Conservation (phyloP, 176 grass and related monocot species). For the Carex littledalei region DNA sequence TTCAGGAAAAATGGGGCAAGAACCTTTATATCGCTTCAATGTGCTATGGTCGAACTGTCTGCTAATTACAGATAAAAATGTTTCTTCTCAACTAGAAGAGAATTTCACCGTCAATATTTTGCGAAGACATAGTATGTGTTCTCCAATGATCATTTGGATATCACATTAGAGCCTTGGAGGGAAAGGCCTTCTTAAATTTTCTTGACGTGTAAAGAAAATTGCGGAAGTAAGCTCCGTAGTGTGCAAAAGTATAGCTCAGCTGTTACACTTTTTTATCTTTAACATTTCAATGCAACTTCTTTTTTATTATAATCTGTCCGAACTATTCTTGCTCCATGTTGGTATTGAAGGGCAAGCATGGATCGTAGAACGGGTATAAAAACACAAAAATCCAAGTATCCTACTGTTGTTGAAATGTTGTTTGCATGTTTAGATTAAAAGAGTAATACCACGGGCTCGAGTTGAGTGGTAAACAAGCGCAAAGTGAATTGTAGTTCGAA, state of each 20-base stretch:
- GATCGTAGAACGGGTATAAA: background rate
- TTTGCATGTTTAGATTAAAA: too few species aligned
- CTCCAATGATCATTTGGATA: background rate
- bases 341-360: background rate
- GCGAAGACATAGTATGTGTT: background rate
- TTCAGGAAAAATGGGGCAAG: slow-evolving; percentile 79
- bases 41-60: slow-evolving; percentile 65
- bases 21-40: slow-evolving; percentile 57
- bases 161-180: background rate
- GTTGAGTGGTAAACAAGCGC: too few species aligned
- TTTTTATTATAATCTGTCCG: background rate
- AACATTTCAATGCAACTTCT: background rate
- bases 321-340: background rate
- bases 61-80: slow-evolving; percentile 25
- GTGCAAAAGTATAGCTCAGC: slow-evolving; percentile 1
- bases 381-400: background rate
- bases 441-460: too few species aligned
- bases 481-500: too few species aligned
- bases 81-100: slow-evolving; percentile 7
- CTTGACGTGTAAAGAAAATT: slow-evolving; percentile 5
- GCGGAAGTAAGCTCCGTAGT: background rate
- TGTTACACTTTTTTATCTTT: background rate
- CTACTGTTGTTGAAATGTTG: background rate
- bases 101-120: background rate
- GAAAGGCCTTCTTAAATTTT: background rate